Evolutionary conservation across 1,284 basidiomycete species (phyloP).

Genomic region (Tylopilus orsonianus): DNA sequence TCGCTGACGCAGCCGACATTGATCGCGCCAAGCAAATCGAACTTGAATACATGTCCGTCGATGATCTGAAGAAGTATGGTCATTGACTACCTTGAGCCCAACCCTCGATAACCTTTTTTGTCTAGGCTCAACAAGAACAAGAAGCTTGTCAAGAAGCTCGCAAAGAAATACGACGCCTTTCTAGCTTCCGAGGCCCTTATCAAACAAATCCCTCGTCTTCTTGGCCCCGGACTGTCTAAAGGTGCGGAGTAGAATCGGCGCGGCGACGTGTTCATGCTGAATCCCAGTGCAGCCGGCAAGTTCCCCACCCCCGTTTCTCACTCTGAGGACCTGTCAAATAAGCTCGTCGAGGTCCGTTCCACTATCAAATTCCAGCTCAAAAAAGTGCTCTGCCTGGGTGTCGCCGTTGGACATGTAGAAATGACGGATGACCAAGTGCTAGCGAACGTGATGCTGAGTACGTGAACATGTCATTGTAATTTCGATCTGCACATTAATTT

Average conservation of each 20-base stretch:
- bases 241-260: slow-evolving; percentile 40
- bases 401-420: slow-evolving; percentile 96
- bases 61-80: slow-evolving; percentile 95
- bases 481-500: not conserved
- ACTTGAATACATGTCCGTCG: slow-evolving; percentile 98
- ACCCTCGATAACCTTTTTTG: slow-evolving; percentile 1
- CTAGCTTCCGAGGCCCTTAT: slow-evolving; percentile 96
- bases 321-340: slow-evolving; percentile 88
- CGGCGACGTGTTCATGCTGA: not conserved
- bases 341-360: slow-evolving; percentile 94
- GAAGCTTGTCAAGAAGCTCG: slow-evolving; percentile 99
- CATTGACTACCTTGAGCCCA: not conserved
- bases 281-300: slow-evolving; percentile 83
- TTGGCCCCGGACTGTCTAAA: slow-evolving; percentile 99
- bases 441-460: slow-evolving; percentile 95
- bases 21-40: slow-evolving; percentile 98
- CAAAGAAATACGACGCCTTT: slow-evolving; percentile 99
- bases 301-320: slow-evolving; percentile 98
- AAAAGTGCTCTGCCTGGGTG: slow-evolving; percentile 99
- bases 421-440: slow-evolving; percentile 99
- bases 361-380: slow-evolving; percentile 99
- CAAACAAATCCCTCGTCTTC: slow-evolving; percentile 99
- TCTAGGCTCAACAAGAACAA: slow-evolving; percentile 98
- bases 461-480: slow-evolving; percentile 31
- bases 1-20: slow-evolving; percentile 98